phyloP scores from a whole-genome alignment of 352 stramenopile species.

The Sclerospora graminicola region DNA sequence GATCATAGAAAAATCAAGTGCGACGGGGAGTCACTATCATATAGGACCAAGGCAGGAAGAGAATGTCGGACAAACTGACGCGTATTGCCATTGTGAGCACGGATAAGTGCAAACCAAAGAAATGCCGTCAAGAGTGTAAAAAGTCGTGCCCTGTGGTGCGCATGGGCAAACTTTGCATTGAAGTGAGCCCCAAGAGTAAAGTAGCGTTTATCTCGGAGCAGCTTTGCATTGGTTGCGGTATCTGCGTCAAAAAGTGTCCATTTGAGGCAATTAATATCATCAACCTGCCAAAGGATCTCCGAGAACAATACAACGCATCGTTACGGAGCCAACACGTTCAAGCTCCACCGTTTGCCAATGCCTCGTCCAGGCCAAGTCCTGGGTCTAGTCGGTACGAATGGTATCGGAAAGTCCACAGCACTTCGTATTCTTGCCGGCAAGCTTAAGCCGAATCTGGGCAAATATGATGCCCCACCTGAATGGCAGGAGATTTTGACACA shows the following conservation, averaged over 20 bases:
- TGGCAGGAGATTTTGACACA: constrained; percentile 99
- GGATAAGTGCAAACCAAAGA: constrained; percentile 99
- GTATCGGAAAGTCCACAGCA: constrained; percentile 99
- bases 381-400: constrained; percentile 98
- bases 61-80: constrained; percentile 89
- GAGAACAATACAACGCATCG: constrained; percentile 98
- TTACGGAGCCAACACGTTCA: constrained; percentile 99
- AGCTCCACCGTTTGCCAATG: constrained; percentile 98
- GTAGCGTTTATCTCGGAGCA: constrained; percentile 98
- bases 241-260: constrained; percentile 99
- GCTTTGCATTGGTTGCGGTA: constrained; percentile 99
- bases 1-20: constrained; percentile 13
- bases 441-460: constrained; percentile 98
- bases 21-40: constrained; percentile 8
- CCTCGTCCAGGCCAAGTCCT: constrained; percentile 96
- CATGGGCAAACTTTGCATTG: constrained; percentile 99
- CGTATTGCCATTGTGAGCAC: constrained; percentile 98
- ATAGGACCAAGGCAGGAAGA: neutral
- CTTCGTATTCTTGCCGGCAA: constrained; percentile 98
- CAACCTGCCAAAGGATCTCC: constrained; percentile 98
- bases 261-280: constrained; percentile 99
- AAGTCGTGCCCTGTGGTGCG: constrained; percentile 98
- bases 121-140: constrained; percentile 98
- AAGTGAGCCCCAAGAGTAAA: constrained; percentile 94
- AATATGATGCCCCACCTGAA: constrained; percentile 94